Base-by-base conservation (phyloP, 2,329 filamentous ascomycete genomes). In the Rhexocercosporidium sp. region DNA sequence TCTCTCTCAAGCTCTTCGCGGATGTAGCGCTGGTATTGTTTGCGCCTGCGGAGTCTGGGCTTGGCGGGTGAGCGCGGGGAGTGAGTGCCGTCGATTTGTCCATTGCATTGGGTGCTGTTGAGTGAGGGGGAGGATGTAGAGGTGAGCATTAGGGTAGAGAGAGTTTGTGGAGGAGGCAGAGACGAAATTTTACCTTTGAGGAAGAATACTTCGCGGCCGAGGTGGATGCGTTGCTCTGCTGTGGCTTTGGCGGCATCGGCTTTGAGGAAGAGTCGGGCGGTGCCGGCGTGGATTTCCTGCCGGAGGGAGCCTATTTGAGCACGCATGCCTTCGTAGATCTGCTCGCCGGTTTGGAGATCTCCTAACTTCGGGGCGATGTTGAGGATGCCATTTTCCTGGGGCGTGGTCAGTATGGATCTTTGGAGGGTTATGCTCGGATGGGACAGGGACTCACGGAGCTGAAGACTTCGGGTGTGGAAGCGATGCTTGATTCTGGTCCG, bases 401-500 rank as follows among this genome's bases (percentile, higher is more conserved):
- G 22, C 12, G 29, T 56, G n/a, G 51, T 60, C 39, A 53, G 34
- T 22, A 37, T 18, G 47, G n/a, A 9, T 16, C n/a, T 11, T n/a
- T n/a, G n/a, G 16, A 49, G 9, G 18, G 18, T 14, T 4, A 41
- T n/a, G n/a, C n/a, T n/a, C n/a, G 29, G 51, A 11, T 16, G 16
- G n/a, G 9, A 34, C 18, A 9, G 27, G 16, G n/a, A n/a, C 41
- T 56, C 57, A 62, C 62, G 22, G 66, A 67, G 12, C 25, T 69
- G 37, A 64, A 67, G 16, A 59, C 41, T 41, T 66, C 64, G 8
- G 67, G 66, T 16, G 49, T 64, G 12, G 67, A 69, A 34, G 59
- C 34, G 1, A n/a, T 53, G 11, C 27, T 62, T n/a, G 59, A 18
- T 22, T 18, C 12, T 11, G 22, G 25, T 1, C 14, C 25, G 7